Evolutionary conservation across 371 early-diverging fungal species (phyloP), one percentile per base, ranked within the genome.

Genomic region (Massospora cicadina): DNA sequence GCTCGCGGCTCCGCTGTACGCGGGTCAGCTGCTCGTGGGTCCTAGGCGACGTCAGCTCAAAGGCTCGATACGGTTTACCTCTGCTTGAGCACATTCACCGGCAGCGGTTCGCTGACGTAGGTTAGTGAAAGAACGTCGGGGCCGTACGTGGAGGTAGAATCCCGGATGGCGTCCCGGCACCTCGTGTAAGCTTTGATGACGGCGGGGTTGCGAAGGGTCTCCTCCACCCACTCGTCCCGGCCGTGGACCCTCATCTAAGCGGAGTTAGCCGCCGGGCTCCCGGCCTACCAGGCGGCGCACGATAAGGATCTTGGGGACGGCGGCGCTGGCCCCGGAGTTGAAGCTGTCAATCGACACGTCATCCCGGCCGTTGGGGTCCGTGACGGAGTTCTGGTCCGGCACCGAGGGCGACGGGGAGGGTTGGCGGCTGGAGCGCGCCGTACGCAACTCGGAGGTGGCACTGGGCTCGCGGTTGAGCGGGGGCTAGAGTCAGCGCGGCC

Each of bases 121-220:
- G 10, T 55, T 43, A 43, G 43, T 10, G 43, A 43, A 17, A 10
- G 17, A 56, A 68, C 66, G 54, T 65, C 60, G 77, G 80, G 74
- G 77, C n/a, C n/a, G 79, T 78, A 79, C 77, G 58, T 80, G 68
- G 72, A 74, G 0, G 81, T 72, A 62, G 79, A 76, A 67, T 83
- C 84, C 68, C 90, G 90, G 69, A 94, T 90, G 67, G 87, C 74
- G 61, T 82, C 81, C 2, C 91, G 79, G 54, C 90, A 89, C 17
- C 89, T 79, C 67, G 90, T 69, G 62, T 96, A 96, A 21, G 89
- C 87, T 65, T 91, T 89, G 60, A 93, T 88, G 0, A 96, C 92
- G 1, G 85, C 80, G 23, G 81, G 78, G 65, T 94, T 91, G 2
- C 79, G 83, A 24, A 96, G 76, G 1, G 85, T 76, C 68, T 94